Percentiles rank a stretch among this genome's conserved stretches.
phyloP scores from a whole-genome alignment of 345 rosid genomes.

The Citrus mangshanensis region DNA sequence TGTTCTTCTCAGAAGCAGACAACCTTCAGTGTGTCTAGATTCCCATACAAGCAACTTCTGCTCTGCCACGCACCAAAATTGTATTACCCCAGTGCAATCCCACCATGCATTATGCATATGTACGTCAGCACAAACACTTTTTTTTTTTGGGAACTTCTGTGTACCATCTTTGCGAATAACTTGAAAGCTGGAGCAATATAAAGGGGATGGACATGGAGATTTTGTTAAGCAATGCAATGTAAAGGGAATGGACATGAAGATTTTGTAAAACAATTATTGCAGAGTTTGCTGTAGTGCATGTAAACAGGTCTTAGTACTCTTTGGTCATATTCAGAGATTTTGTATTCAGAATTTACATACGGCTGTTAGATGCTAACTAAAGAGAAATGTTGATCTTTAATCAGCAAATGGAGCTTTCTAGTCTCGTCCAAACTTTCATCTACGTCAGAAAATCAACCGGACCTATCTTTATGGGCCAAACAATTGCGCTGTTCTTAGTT shows the following conservation, averaged over 20 bases:
- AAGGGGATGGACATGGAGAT: background rate
- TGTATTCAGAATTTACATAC: too few relatives aligned
- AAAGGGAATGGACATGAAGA: background rate
- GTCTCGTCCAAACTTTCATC: background rate
- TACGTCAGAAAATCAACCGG: background rate
- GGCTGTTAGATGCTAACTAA: too few relatives aligned
- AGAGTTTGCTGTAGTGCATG: background rate
- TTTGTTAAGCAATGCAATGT: background rate
- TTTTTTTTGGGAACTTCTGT: too few relatives aligned
- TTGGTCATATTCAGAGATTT: background rate
- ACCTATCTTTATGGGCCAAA: background rate
- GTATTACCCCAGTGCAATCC: background rate
- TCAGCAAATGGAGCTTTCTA: background rate
- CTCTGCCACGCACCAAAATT: too few relatives aligned
- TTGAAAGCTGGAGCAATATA: background rate
- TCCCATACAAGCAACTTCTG: background rate
- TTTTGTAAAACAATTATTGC: background rate
- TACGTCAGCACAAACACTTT: background rate
- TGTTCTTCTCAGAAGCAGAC: background rate
- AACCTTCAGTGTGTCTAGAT: background rate
- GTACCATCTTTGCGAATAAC: background rate
- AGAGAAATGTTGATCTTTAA: background rate
- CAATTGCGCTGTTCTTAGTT: too few relatives aligned
- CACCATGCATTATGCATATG: background rate
- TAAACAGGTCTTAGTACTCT: background rate